Evolutionary conservation across 2,329 filamentous ascomycete genomes (phyloP).

Genomic region (Colletotrichum karsti): DNA sequence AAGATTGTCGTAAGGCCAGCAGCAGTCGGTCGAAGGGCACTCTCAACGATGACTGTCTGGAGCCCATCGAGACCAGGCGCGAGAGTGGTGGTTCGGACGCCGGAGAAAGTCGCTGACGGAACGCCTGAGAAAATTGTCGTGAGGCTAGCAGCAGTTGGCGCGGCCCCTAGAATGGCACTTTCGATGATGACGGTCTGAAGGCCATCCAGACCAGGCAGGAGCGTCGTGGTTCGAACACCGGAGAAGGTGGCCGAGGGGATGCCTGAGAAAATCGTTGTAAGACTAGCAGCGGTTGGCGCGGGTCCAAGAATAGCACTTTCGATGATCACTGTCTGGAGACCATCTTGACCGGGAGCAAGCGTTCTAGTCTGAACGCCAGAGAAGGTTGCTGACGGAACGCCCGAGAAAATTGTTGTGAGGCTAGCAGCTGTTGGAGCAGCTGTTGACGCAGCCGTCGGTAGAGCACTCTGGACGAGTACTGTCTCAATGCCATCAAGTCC

Average conservation of each 20-base stretch:
- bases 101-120: neutral
- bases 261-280: neutral
- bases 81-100: neutral
- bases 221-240: neutral
- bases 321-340: neutral
- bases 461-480: conserved; percentile 6
- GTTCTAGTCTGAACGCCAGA: neutral
- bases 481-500: conserved; percentile 7
- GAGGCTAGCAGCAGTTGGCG: neutral
- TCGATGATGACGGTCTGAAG: neutral
- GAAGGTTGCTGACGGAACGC: neutral
- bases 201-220: neutral
- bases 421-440: neutral
- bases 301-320: neutral
- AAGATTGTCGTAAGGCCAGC: neutral
- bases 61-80: neutral
- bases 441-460: neutral
- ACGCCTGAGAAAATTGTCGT: neutral
- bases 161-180: neutral
- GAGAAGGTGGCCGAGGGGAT: neutral
- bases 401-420: neutral
- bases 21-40: neutral
- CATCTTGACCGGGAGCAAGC: neutral
- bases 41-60: conserved; percentile 8
- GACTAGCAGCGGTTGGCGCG: neutral